Evolutionary conservation across 768 basidiomycete species (phyloP).

Genomic region (Amanita thiersii): DNA sequence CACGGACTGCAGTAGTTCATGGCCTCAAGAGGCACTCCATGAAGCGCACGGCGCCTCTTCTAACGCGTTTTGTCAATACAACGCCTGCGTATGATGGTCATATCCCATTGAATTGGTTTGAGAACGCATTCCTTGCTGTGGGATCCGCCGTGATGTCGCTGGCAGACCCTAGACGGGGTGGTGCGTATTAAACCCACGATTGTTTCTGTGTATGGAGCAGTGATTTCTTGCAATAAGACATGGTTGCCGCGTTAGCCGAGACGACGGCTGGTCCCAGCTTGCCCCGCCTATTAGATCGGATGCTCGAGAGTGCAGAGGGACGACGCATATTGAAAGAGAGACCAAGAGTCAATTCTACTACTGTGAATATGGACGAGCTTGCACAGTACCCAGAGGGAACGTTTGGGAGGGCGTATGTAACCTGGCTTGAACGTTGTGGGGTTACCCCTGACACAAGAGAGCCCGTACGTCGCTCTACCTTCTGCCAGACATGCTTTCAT

Average conservation of each 20-base stretch:
- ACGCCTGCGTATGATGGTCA: constrained; percentile 67
- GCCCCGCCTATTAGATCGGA: constrained; percentile 63
- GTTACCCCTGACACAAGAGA: constrained; percentile 93
- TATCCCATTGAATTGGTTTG: constrained; percentile 73
- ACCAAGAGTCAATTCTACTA: constrained; percentile 71
- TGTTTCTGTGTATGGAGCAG: constrained; percentile 5
- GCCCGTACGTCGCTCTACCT: constrained; percentile 43
- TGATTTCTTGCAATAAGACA: constrained; percentile 57
- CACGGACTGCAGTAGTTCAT: too few relatives aligned
- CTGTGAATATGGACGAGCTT: constrained; percentile 65
- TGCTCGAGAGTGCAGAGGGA: constrained; percentile 78
- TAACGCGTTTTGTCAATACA: constrained; percentile 14
- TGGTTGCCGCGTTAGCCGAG: constrained; percentile 92
- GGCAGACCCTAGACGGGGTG: constrained; percentile 74
- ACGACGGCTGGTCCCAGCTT: constrained; percentile 81
- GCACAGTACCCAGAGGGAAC: constrained; percentile 67
- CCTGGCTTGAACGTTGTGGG: constrained; percentile 83
- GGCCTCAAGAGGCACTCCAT: too few relatives aligned
- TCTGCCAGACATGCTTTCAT: background rate
- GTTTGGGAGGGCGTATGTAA: constrained; percentile 79
- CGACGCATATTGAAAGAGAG: constrained; percentile 75
- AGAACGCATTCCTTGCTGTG: constrained; percentile 77
- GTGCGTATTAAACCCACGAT: constrained; percentile 34
- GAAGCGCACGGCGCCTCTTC: too few relatives aligned
- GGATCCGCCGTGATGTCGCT: constrained; percentile 84